phyloP scores from a whole-genome alignment of 164 flowering plant species.

The Umbellularia californica region DNA sequence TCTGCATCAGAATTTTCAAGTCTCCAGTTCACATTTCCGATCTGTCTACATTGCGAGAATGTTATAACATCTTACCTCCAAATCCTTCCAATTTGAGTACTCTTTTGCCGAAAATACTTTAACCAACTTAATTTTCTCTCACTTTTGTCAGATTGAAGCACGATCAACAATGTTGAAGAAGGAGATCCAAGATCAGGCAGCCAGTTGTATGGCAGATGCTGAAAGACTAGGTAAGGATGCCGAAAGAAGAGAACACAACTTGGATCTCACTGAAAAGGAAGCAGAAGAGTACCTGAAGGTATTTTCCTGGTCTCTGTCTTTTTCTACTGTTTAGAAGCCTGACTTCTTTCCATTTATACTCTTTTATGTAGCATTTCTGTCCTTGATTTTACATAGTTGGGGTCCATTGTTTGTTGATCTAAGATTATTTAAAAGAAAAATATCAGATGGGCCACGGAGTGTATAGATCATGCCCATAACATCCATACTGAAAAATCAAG shows the following conservation, averaged over 20 bases:
- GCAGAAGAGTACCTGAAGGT: slow-evolving; percentile 62
- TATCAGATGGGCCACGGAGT: background rate
- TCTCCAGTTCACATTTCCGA: background rate
- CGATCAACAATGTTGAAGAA: slow-evolving; percentile 42
- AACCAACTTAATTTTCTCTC: background rate
- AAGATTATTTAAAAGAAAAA: background rate
- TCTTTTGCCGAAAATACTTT: background rate
- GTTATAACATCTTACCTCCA: background rate
- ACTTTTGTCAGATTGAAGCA: slow-evolving; percentile 49
- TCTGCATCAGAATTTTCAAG: background rate
- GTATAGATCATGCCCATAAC: background rate
- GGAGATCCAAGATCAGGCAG: slow-evolving; percentile 48
- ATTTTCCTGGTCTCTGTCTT: background rate
- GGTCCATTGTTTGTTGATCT: background rate
- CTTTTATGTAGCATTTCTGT: background rate
- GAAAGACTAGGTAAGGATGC: slow-evolving; percentile 39
- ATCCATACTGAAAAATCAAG: background rate
- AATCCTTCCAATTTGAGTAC: background rate
- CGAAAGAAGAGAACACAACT: slow-evolving; percentile 36
- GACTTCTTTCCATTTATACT: background rate
- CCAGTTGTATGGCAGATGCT: slow-evolving; percentile 50
- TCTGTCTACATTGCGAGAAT: background rate
- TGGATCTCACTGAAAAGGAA: slow-evolving; percentile 49
- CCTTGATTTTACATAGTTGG: background rate
- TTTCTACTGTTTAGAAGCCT: background rate